Evolutionary conservation across 768 basidiomycete genomes (phyloP), one percentile per base, ranked within the genome.

Genomic region (Termitomyces sp.): DNA sequence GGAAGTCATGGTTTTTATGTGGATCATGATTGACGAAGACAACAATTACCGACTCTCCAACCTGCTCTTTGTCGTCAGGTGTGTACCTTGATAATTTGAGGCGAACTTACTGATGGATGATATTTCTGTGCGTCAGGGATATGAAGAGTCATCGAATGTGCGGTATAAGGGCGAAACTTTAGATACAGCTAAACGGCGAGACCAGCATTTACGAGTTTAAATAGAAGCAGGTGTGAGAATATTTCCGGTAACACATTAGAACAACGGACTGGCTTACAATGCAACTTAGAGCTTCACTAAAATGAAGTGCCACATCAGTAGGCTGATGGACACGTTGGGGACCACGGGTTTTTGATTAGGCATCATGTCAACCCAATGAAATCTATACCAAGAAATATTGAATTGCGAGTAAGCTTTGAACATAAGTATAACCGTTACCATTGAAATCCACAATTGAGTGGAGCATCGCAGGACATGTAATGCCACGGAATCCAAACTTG

Each of bases 1-100:
- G 53, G 30, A 45, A 53, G 14, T 53, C 53, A 21, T 21, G 15
- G 17, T 46, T 38, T 30, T 45, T 43, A 6, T 53, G 42, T 22
- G 22, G 17, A 45, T 53, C 53, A n/a, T 44, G 43, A 53, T 53
- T 53, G 41, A 46, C 53, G 14, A 45, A 53, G 17, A 53, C 53
- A 9, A 53, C 53, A 19, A 30, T 45, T 38, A 53, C 53, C 3
- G 44, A 37, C 24, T 53, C 53, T 19, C 53, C 53, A 28, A 45
- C 28, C 53, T 53, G 32, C 9, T 4, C 22, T n/a, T 21, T 19
- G 34, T n/a, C n/a, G 3, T 15, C 11, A 40, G 28, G 2, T 19
- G 43, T 51, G 15, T 19, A 26, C 4, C 19, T 3, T 35, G 11
- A 6, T 5, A 17, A 5, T 34, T n/a, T 22, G 32, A 14, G 3